Evolutionary conservation across 371 early-diverging fungal species (phyloP).

Genomic region (Zopfochytrium polystomum): DNA sequence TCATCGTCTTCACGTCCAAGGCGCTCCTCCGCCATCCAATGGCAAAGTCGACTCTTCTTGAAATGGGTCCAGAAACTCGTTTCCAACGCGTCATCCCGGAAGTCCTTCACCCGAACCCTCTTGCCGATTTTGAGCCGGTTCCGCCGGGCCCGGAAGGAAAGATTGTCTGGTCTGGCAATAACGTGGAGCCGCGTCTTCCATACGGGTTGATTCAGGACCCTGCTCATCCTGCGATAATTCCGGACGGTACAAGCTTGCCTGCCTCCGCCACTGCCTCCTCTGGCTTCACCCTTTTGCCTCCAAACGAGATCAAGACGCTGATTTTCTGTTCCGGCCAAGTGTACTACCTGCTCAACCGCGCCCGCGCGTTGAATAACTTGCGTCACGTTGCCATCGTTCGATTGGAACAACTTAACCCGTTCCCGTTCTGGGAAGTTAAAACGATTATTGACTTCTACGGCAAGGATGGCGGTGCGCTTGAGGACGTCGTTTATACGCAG

Average conservation of each 20-base stretch:
- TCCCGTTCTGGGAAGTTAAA: slow-evolving; percentile 90
- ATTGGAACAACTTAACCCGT: slow-evolving; percentile 91
- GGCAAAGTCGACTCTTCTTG: slow-evolving; percentile 76
- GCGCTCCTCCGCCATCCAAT: slow-evolving; percentile 89
- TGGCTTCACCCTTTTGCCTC: slow-evolving; percentile 41
- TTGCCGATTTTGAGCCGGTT: slow-evolving; percentile 41
- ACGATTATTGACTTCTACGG: slow-evolving; percentile 80
- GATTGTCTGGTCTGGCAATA: slow-evolving; percentile 42
- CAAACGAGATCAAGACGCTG: slow-evolving; percentile 73
- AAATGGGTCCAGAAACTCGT: slow-evolving; percentile 75
- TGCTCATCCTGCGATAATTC: slow-evolving; percentile 15
- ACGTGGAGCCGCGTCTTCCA: slow-evolving; percentile 57
- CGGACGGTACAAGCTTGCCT: slow-evolving; percentile 1
- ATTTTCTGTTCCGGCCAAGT: slow-evolving; percentile 95
- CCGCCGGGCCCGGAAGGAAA: slow-evolving; percentile 14
- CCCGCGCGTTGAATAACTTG: slow-evolving; percentile 81
- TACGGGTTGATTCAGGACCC: slow-evolving; percentile 33
- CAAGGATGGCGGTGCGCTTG: slow-evolving; percentile 53
- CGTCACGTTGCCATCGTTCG: slow-evolving; percentile 84
- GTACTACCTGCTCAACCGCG: slow-evolving; percentile 85
- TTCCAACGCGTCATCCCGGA: slow-evolving; percentile 93
- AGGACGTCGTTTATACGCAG: slow-evolving; percentile 89
- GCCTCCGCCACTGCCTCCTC: slow-evolving; percentile 33
- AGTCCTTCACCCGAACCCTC: slow-evolving; percentile 67
- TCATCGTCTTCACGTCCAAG: slow-evolving; percentile 89